These are phyloP conservation scores for Pulveroboletus ravenelii DNA, from an alignment of 768 basidiomycete genomes.

Conservation along the genomic window DNA sequence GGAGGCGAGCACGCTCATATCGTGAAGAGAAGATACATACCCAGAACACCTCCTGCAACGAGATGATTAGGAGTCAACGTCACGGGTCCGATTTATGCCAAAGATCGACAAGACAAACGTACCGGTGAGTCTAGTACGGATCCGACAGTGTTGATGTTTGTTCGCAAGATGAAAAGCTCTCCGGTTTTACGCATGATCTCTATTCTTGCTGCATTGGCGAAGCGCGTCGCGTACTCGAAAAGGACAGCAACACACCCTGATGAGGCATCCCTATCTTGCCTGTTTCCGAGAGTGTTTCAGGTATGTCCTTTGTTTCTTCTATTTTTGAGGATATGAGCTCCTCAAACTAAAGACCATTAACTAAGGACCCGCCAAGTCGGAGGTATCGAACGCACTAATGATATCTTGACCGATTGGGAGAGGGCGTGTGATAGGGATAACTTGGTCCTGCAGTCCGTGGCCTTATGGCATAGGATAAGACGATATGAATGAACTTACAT, in stretches of 20 bases:
- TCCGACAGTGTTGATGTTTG: slow-evolving; percentile 93
- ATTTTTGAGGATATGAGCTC: slow-evolving; percentile 89
- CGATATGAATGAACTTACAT: slow-evolving; percentile 55
- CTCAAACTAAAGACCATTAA: slow-evolving; percentile 61
- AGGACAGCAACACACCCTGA: slow-evolving; percentile 46
- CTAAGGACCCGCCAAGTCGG: neutral
- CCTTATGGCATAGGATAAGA: slow-evolving; percentile 7
- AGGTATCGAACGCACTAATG: slow-evolving; percentile 50
- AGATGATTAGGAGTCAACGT: neutral
- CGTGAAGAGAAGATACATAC: slow-evolving; percentile 40
- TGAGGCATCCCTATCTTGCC: slow-evolving; percentile 91
- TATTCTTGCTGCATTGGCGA: slow-evolving; percentile 24
- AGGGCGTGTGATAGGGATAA: slow-evolving; percentile 91
- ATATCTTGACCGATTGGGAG: slow-evolving; percentile 96
- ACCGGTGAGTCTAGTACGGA: slow-evolving; percentile 96
- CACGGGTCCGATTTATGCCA: slow-evolving; percentile 2
- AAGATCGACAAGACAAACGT: slow-evolving; percentile 28
- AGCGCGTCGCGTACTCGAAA: slow-evolving; percentile 1
- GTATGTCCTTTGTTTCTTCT: slow-evolving; percentile 95
- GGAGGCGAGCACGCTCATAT: slow-evolving; percentile 4
- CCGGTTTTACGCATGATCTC: slow-evolving; percentile 99
- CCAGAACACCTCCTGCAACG: slow-evolving; percentile 85
- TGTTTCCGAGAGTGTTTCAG: slow-evolving; percentile 87
- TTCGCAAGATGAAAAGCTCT: slow-evolving; percentile 86
- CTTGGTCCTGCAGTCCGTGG: slow-evolving; percentile 70